Percentiles rank a stretch among this genome's conserved stretches.
Conservation (phyloP, 345 rosid genomes). For the Xanthoceras sorbifolium region DNA sequence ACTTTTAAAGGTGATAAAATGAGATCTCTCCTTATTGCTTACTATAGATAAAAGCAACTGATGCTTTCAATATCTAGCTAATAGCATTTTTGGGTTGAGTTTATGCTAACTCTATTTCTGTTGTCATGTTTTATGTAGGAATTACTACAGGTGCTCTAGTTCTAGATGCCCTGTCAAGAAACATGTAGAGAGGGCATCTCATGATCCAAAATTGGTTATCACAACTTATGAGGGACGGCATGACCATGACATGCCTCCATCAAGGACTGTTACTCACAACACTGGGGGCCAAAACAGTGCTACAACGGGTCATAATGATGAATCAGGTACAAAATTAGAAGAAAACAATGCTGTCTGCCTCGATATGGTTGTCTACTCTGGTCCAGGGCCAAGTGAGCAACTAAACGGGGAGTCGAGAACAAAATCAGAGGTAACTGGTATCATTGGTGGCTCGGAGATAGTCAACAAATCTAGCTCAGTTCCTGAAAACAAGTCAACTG, state of each 20-base stretch:
- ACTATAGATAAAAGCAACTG: neutral
- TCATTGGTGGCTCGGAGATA: slow-evolving; percentile 14
- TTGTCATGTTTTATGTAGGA: slow-evolving; percentile 53
- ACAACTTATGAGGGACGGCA: slow-evolving; percentile 92
- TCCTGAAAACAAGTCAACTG: slow-evolving; percentile 27
- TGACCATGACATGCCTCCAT: slow-evolving; percentile 79
- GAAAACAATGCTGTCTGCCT: slow-evolving; percentile 28
- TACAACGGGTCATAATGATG: slow-evolving; percentile 33
- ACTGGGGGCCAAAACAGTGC: slow-evolving; percentile 26
- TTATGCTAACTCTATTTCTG: slow-evolving; percentile 11
- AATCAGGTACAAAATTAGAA: slow-evolving; percentile 37
- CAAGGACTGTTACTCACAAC: slow-evolving; percentile 66
- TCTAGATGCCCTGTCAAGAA: slow-evolving; percentile 92
- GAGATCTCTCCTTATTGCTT: slow-evolving; percentile 1
- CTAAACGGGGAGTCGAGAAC: slow-evolving; percentile 30
- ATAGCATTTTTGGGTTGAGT: neutral
- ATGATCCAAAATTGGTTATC: slow-evolving; percentile 64
- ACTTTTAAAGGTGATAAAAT: neutral
- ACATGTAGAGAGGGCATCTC: slow-evolving; percentile 80
- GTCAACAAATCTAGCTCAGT: slow-evolving; percentile 7
- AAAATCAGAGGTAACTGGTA: slow-evolving; percentile 29
- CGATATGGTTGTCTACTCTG: slow-evolving; percentile 28
- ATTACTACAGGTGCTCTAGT: slow-evolving; percentile 94
- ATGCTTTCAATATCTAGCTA: neutral
- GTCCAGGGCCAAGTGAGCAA: slow-evolving; percentile 35